Percentiles rank a stretch among this genome's conserved stretches.
These are phyloP conservation scores for Coleophoma eucalyptorum DNA, from an alignment of 2,329 filamentous ascomycete genomes.

Conservation along the genomic window DNA sequence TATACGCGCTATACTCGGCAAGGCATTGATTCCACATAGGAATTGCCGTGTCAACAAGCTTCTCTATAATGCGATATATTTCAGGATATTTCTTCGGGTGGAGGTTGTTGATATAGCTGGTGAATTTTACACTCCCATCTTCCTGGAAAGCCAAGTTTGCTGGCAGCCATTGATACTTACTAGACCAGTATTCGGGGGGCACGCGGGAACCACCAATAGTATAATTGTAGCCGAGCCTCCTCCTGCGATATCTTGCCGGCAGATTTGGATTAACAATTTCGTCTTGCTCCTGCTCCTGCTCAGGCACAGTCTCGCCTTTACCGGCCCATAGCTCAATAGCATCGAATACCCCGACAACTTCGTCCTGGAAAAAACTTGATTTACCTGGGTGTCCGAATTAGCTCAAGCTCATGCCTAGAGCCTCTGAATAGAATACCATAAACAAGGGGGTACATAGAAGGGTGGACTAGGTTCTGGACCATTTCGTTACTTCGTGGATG, in stretches of 20 bases:
- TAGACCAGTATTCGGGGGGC: slow-evolving; percentile 24
- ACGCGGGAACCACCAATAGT: too few relatives aligned
- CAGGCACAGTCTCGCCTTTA: too few relatives aligned
- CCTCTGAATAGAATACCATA: too few relatives aligned
- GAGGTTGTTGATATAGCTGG: slow-evolving; percentile 41
- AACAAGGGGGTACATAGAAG: slow-evolving; percentile 58
- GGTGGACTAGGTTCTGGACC: slow-evolving; percentile 61
- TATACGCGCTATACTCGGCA: too few relatives aligned
- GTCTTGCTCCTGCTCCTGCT: too few relatives aligned
- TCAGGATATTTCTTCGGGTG: slow-evolving; percentile 30
- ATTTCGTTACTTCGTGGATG: slow-evolving; percentile 52
- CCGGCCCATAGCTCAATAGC: too few relatives aligned
- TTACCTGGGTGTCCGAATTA: too few relatives aligned
- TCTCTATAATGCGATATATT: slow-evolving; percentile 34
- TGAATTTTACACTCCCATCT: slow-evolving; percentile 23
- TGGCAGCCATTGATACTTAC: slow-evolving; percentile 34
- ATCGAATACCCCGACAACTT: too few relatives aligned
- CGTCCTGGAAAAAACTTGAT: too few relatives aligned
- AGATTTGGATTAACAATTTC: too few relatives aligned
- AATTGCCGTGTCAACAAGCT: slow-evolving; percentile 27
- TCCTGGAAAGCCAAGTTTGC: slow-evolving; percentile 29
- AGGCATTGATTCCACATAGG: slow-evolving; percentile 32
- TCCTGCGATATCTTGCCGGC: slow-evolving; percentile 17
- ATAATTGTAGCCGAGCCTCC: too few relatives aligned
- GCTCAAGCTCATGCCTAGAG: slow-evolving; percentile 37